Evolutionary conservation across 2,329 filamentous ascomycete genomes (phyloP).

Genomic region (Venturia pyrina): DNA sequence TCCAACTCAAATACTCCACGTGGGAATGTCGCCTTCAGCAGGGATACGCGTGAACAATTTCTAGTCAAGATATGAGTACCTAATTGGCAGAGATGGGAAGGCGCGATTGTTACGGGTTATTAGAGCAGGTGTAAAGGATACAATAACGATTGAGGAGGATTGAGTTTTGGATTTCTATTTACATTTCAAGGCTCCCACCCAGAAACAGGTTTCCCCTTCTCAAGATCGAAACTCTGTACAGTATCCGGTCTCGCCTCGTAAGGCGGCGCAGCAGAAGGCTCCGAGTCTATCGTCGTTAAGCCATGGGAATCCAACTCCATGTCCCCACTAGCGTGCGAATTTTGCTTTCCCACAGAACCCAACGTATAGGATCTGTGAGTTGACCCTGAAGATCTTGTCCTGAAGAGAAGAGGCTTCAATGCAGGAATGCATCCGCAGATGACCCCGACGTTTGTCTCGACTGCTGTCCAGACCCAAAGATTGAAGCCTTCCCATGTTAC

Average conservation of each 20-base stretch:
- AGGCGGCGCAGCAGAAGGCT: neutral
- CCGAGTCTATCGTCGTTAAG: constrained; percentile 10
- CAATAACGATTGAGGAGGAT: neutral
- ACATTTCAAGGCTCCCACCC: neutral
- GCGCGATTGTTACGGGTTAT: no score
- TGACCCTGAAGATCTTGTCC: constrained; percentile 20
- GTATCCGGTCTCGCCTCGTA: neutral
- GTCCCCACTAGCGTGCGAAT: constrained; percentile 15
- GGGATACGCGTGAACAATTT: no score
- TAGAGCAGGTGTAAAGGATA: neutral
- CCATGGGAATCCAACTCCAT: constrained; percentile 13
- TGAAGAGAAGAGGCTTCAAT: constrained; percentile 19
- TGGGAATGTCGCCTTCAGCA: no score
- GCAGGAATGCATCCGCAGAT: constrained; percentile 13
- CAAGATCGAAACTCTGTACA: constrained; percentile 1
- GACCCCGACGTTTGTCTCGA: constrained; percentile 12
- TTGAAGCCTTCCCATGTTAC: constrained; percentile 12
- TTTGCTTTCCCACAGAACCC: constrained; percentile 17
- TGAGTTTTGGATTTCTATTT: neutral
- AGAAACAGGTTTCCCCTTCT: constrained; percentile 4
- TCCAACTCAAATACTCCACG: no score
- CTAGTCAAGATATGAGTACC: no score
- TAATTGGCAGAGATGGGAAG: no score
- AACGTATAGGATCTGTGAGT: constrained; percentile 17
- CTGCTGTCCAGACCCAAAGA: constrained; percentile 12